Evolutionary conservation across 495 filamentous ascomycete species (phyloP).

Genomic region (Cladorrhinum samala): DNA sequence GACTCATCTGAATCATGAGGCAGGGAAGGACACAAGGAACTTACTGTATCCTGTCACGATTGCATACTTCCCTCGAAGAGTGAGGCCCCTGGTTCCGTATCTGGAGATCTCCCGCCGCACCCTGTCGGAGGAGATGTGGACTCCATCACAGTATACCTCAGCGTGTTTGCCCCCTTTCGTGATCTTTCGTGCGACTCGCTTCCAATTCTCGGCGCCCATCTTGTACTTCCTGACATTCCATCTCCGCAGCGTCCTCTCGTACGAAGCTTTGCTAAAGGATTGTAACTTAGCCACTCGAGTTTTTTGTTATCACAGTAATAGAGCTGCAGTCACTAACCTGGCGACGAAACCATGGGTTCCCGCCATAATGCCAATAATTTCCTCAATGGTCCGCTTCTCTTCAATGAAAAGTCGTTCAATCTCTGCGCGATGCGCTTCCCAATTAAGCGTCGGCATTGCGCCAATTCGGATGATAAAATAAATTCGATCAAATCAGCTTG

Average conservation of each 20-base stretch:
- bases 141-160: not conserved
- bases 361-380: not conserved
- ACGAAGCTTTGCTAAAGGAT: not conserved
- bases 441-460: not conserved
- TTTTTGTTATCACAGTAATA: not conserved
- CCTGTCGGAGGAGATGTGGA: not conserved
- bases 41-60: not conserved
- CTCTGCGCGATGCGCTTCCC: not conserved
- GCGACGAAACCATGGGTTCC: not conserved
- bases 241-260: not conserved
- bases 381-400: not conserved
- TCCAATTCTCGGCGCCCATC: not conserved
- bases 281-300: not conserved
- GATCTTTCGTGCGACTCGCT: not conserved
- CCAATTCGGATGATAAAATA: not conserved
- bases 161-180: not conserved
- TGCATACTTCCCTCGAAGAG: not conserved
- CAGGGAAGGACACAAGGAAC: not conserved
- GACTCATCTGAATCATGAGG: not conserved
- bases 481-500: not conserved
- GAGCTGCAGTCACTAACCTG: not conserved
- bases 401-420: not conserved
- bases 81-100: not conserved
- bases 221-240: not conserved
- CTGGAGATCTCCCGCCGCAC: not conserved